phyloP scores from a whole-genome alignment of 148 eudicot species.

The Persicaria tinctoria region DNA sequence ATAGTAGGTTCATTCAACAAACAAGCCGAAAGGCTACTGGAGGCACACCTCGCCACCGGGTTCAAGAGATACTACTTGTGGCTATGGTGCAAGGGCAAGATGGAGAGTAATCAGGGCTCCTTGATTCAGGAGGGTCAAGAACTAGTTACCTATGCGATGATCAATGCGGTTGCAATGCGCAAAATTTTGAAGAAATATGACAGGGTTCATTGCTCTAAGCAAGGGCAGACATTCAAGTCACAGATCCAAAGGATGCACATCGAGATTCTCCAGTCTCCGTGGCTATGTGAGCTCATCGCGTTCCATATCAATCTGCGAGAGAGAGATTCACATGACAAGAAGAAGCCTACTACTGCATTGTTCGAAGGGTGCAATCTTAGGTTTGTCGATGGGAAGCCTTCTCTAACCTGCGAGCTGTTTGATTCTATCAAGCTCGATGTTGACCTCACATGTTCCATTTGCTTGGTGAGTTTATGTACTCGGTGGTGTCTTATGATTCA shows the following conservation, averaged over 20 bases:
- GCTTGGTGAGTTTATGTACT: slow-evolving; percentile 48
- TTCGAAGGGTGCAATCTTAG: slow-evolving; percentile 59
- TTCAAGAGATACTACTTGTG: slow-evolving; percentile 44
- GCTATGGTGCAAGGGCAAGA: slow-evolving; percentile 58
- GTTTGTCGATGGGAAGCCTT: slow-evolving; percentile 56
- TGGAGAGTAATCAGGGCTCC: slow-evolving; percentile 44
- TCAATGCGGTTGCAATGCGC: slow-evolving; percentile 82
- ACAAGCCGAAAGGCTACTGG: slow-evolving; percentile 70
- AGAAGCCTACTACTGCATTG: slow-evolving; percentile 28
- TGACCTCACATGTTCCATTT: slow-evolving; percentile 85
- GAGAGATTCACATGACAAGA: slow-evolving; percentile 28
- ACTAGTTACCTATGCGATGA: slow-evolving; percentile 72
- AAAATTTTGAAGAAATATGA: slow-evolving; percentile 90
- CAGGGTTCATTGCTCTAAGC: slow-evolving; percentile 83
- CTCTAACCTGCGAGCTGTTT: slow-evolving; percentile 72
- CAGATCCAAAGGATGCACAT: slow-evolving; percentile 74
- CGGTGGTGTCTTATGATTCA: too few species aligned
- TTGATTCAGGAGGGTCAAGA: slow-evolving; percentile 75
- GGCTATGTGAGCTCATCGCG: slow-evolving; percentile 97
- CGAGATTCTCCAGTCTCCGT: slow-evolving; percentile 94
- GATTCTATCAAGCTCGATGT: slow-evolving; percentile 87
- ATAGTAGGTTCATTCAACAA: slow-evolving; percentile 77
- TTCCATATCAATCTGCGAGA: slow-evolving; percentile 71
- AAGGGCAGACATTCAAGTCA: slow-evolving; percentile 90
- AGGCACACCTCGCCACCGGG: slow-evolving; percentile 66